These are phyloP conservation scores for Exophiala bonariae DNA, from an alignment of 2,329 filamentous ascomycete genomes.

Conservation along the genomic window DNA sequence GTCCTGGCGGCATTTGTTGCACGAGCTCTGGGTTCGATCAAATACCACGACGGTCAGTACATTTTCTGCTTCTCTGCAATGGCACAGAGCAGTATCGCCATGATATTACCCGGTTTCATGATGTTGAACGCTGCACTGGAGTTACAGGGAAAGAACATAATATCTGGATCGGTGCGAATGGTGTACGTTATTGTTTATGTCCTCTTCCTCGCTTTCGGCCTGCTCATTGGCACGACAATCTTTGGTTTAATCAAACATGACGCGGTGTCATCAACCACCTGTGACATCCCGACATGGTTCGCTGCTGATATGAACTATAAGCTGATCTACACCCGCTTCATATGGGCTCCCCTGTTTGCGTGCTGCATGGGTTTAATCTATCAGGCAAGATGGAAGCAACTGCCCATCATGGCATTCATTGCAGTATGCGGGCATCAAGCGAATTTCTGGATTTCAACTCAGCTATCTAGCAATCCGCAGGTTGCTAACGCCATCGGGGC, in stretches of 20 bases:
- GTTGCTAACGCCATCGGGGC: constrained; percentile 77
- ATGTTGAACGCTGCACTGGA: constrained; percentile 64
- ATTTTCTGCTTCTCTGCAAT: constrained; percentile 72
- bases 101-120: constrained; percentile 71
- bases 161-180: constrained; percentile 70
- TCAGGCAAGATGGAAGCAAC: constrained; percentile 76
- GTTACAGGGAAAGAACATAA: constrained; percentile 66
- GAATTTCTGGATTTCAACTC: constrained; percentile 69
- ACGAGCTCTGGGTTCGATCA: constrained; percentile 66
- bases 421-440: constrained; percentile 72
- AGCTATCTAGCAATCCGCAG: constrained; percentile 69
- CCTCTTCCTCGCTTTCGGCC: constrained; percentile 70
- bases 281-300: constrained; percentile 12
- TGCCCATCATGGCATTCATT: constrained; percentile 73
- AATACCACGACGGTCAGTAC: constrained; percentile 41
- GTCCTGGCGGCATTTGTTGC: constrained; percentile 68
- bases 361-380: constrained; percentile 76
- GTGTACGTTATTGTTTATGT: constrained; percentile 74
- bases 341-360: constrained; percentile 73
- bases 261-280: constrained; percentile 12
- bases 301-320: constrained; percentile 23
- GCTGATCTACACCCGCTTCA: constrained; percentile 50
- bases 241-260: constrained; percentile 47
- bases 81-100: constrained; percentile 68
- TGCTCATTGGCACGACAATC: constrained; percentile 65